Evolutionary conservation across 768 basidiomycete species (phyloP).

Genomic region (Naematelia aurantialba): DNA sequence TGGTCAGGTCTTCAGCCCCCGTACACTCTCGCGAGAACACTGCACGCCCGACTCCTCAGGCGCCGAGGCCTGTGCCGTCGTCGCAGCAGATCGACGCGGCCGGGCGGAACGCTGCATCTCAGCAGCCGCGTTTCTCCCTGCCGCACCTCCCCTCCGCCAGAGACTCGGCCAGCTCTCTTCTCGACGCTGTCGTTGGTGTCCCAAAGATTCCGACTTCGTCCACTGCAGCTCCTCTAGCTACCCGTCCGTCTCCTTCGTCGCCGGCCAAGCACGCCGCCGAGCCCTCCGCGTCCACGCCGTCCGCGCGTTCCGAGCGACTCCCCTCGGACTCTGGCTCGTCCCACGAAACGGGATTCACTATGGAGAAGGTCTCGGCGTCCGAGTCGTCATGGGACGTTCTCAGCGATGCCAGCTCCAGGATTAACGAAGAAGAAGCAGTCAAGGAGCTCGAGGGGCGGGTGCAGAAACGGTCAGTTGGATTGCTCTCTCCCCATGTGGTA

Average conservation of each 20-base stretch:
- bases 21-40: not conserved
- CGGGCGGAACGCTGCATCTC: too few species aligned
- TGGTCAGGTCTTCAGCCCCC: not conserved
- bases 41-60: not conserved
- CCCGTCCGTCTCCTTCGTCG: not conserved
- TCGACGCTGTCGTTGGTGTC: constrained; percentile 17
- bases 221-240: too few species aligned
- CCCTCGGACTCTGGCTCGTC: not conserved
- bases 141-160: constrained; percentile 12
- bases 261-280: not conserved
- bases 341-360: not conserved
- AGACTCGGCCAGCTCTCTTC: constrained; percentile 11
- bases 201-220: too few species aligned
- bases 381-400: constrained; percentile 27
- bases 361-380: constrained; percentile 4
- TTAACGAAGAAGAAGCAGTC: constrained; percentile 26
- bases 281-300: not conserved
- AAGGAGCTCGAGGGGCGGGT: constrained; percentile 36
- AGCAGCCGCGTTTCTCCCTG: constrained; percentile 6
- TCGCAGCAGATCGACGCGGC: too few species aligned
- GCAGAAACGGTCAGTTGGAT: constrained; percentile 28
- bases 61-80: not conserved
- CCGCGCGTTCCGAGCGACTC: not conserved
- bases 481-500: not conserved
- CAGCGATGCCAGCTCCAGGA: constrained; percentile 21